A percentile compares a stretch with the other conserved stretches of the same genome.
phyloP scores from a whole-genome alignment of 148 eudicot genomes.

The Rheum nobile region DNA sequence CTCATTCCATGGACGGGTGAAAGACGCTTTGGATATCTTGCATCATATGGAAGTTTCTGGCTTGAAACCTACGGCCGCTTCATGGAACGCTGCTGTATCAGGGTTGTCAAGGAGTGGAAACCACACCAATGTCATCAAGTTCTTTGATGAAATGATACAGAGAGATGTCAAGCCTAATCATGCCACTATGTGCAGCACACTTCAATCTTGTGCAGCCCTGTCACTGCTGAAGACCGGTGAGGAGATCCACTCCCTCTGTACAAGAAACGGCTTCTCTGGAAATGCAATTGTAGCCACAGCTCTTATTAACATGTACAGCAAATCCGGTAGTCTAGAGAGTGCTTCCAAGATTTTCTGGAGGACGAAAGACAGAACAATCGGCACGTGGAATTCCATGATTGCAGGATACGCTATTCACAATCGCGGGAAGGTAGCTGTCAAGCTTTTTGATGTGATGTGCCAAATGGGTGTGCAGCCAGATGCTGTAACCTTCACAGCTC shows the following conservation, averaged over 20 bases:
- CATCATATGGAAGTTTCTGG: slow-evolving; percentile 30
- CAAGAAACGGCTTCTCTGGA: slow-evolving; percentile 30
- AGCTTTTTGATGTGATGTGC: slow-evolving; percentile 33
- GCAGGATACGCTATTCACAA: slow-evolving; percentile 40
- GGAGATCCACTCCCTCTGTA: slow-evolving; percentile 39
- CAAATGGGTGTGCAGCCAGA: slow-evolving; percentile 33
- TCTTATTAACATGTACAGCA: slow-evolving; percentile 52
- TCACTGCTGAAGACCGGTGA: slow-evolving; percentile 39
- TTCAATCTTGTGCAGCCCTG: slow-evolving; percentile 52
- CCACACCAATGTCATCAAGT: slow-evolving; percentile 25
- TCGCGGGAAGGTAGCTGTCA: slow-evolving; percentile 31
- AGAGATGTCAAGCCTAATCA: slow-evolving; percentile 38
- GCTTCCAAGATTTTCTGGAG: slow-evolving; percentile 29
- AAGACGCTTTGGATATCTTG: slow-evolving; percentile 32
- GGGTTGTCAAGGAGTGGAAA: slow-evolving; percentile 43
- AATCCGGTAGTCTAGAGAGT: slow-evolving; percentile 36
- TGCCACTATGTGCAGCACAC: slow-evolving; percentile 37
- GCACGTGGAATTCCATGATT: slow-evolving; percentile 62
- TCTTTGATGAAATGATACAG: slow-evolving; percentile 32
- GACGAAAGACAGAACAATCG: slow-evolving; percentile 24
- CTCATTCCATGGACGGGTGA: slow-evolving; percentile 18
- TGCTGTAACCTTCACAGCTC: slow-evolving; percentile 46
- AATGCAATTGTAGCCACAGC: slow-evolving; percentile 37
- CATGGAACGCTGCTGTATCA: slow-evolving; percentile 53
- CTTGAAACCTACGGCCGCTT: slow-evolving; percentile 30